Evolutionary conservation across 306 rosid species (phyloP).

Genomic region (Begonia fuchsioides): DNA sequence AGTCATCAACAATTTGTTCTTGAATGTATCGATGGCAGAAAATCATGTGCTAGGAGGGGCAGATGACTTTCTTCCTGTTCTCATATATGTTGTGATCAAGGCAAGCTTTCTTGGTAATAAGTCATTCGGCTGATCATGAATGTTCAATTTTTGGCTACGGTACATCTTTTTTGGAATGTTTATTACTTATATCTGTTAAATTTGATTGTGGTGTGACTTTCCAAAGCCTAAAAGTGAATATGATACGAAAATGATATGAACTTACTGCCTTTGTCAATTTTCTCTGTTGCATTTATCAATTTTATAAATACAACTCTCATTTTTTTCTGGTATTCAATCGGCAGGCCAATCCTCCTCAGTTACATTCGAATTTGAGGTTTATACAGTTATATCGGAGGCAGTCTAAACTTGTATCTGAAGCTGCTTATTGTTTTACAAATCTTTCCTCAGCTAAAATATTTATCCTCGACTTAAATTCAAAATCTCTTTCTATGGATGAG

Average conservation of each 20-base stretch:
- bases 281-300: too few relatives aligned
- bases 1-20: conserved; percentile 57
- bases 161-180: neutral
- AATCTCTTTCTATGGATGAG: conserved; percentile 37
- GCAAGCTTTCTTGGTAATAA: conserved; percentile 69
- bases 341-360: conserved; percentile 58
- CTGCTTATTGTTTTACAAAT: conserved; percentile 37
- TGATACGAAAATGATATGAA: too few relatives aligned
- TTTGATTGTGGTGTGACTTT: conserved; percentile 4
- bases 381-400: conserved; percentile 51
- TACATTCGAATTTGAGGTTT: conserved; percentile 61
- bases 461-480: conserved; percentile 38
- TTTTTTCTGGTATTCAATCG: conserved; percentile 2
- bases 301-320: too few relatives aligned
- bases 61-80: conserved; percentile 70
- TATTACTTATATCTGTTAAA: neutral
- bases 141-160: conserved; percentile 3
- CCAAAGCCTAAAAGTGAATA: neutral
- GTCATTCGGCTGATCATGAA: conserved; percentile 18
- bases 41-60: conserved; percentile 53
- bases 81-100: conserved; percentile 66
- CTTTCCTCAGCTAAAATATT: conserved; percentile 50
- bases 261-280: too few relatives aligned
- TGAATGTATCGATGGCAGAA: conserved; percentile 49
- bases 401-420: conserved; percentile 44